Evolutionary conservation across 108 stramenopile genomes (phyloP), one percentile per base, ranked within the genome.

Genomic region (Cyclostephanos tholiformis): DNA sequence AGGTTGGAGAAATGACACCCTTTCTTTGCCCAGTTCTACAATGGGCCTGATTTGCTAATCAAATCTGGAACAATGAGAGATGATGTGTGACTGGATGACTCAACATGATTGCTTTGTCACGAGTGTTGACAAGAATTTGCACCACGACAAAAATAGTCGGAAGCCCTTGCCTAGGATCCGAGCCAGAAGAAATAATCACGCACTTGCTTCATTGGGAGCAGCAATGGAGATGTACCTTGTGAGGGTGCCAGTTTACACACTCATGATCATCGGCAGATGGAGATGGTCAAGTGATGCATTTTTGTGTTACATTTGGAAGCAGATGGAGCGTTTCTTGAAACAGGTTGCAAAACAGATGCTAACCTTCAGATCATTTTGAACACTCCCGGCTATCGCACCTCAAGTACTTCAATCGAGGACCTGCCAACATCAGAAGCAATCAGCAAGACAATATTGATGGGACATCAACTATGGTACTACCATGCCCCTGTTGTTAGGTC

Each of bases 221-320:
- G 75, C 75, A 29, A 75, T 75, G 67, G 35, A 52, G n/a, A 68
- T 75, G 67, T 66, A 23, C 30, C 66, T 75, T 2, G 75, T 35
- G 2, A n/a, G 68, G n/a, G n/a, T n/a, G 4, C 75, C 64, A 26
- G 19, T 43, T 22, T 75, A 38, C 41, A 35, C 25, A 7, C 66
- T 75, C 36, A 36, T 36, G 36, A 4, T 36, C 6, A 36, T n/a
- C n/a, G n/a, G n/a, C n/a, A n/a, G n/a, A n/a, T n/a, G n/a, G n/a
- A n/a, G n/a, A n/a, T n/a, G n/a, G n/a, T n/a, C n/a, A n/a, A n/a
- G n/a, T n/a, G n/a, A n/a, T n/a, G n/a, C n/a, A n/a, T n/a, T n/a
- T n/a, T 36, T 6, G 6, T 36, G 36, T 36, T 36, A 6, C 36
- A 36, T 36, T n/a, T n/a, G n/a, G n/a, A n/a, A n/a, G n/a, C n/a